A percentile compares a stretch with the other conserved stretches of the same genome.
These are phyloP conservation scores for Tephrocybe sp. DNA, from an alignment of 768 basidiomycete species.

Conservation along the genomic window DNA sequence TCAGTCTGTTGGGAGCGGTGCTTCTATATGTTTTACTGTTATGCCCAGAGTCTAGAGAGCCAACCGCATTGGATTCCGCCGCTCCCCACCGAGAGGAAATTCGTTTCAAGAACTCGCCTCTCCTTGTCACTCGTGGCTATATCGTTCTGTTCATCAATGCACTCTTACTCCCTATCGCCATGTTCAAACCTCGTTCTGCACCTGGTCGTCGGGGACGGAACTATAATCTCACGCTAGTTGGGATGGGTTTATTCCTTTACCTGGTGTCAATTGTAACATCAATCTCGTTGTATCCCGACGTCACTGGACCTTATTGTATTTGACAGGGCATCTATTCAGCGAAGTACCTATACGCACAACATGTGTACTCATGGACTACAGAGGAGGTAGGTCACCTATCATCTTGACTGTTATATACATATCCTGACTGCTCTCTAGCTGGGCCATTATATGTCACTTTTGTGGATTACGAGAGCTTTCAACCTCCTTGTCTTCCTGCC, in stretches of 20 bases:
- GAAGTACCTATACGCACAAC: constrained; percentile 78
- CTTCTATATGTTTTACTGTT: constrained; percentile 41
- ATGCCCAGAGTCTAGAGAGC: constrained; percentile 53
- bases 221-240: constrained; percentile 74
- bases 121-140: constrained; percentile 24
- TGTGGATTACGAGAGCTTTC: constrained; percentile 62
- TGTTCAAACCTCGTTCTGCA: constrained; percentile 61
- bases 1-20: constrained; percentile 33
- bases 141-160: constrained; percentile 33
- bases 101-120: constrained; percentile 29
- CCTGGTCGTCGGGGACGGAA: constrained; percentile 47
- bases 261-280: constrained; percentile 58
- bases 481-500: constrained; percentile 69
- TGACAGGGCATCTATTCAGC: constrained; percentile 63
- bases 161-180: constrained; percentile 61
- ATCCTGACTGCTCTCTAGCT: constrained; percentile 35
- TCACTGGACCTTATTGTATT: constrained; percentile 5
- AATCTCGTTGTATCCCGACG: background rate
- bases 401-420: background rate
- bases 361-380: constrained; percentile 67
- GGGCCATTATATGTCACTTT: constrained; percentile 72
- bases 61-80: constrained; percentile 16
- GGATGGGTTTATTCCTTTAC: constrained; percentile 59
- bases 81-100: constrained; percentile 20
- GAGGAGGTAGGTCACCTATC: constrained; percentile 38